A percentile compares a stretch with the other conserved stretches of the same genome.
Evolutionary conservation across 2,329 filamentous ascomycete genomes (phyloP).

Genomic region (Alternaria sp.): DNA sequence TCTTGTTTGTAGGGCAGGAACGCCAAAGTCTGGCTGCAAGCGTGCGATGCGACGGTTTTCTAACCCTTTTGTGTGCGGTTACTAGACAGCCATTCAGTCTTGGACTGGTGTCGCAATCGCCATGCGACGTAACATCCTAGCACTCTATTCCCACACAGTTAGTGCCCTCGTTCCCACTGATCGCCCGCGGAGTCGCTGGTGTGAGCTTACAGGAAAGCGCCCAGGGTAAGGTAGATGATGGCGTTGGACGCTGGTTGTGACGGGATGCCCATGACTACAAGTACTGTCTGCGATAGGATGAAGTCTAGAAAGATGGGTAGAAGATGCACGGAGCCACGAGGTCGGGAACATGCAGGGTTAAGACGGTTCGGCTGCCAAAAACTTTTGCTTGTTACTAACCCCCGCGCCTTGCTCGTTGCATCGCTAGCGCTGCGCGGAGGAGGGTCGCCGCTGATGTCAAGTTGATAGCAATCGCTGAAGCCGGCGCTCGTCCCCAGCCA

Average conservation of each 20-base stretch:
- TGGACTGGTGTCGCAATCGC: conserved; percentile 66
- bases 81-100: conserved; percentile 74
- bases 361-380: conserved; percentile 21
- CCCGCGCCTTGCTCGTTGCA: conserved; percentile 30
- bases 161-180: conserved; percentile 8
- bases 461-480: conserved; percentile 17
- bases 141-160: conserved; percentile 55
- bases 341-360: conserved; percentile 27
- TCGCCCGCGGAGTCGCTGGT: not conserved
- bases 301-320: conserved; percentile 9
- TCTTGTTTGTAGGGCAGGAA: not conserved
- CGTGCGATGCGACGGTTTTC: conserved; percentile 18
- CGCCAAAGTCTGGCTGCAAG: conserved; percentile 8
- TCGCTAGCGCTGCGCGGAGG: conserved; percentile 29
- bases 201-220: conserved; percentile 71
- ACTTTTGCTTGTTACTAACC: conserved; percentile 28
- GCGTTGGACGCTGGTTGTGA: conserved; percentile 80
- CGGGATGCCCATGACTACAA: conserved; percentile 70
- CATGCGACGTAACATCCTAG: conserved; percentile 67
- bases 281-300: conserved; percentile 3
- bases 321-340: conserved; percentile 12
- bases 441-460: conserved; percentile 29
- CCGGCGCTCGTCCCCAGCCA: conserved; percentile 2
- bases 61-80: conserved; percentile 84
- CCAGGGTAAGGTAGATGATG: conserved; percentile 82